phyloP scores from a whole-genome alignment of 2,329 filamentous ascomycete genomes.

The Seiridium cupressi region DNA sequence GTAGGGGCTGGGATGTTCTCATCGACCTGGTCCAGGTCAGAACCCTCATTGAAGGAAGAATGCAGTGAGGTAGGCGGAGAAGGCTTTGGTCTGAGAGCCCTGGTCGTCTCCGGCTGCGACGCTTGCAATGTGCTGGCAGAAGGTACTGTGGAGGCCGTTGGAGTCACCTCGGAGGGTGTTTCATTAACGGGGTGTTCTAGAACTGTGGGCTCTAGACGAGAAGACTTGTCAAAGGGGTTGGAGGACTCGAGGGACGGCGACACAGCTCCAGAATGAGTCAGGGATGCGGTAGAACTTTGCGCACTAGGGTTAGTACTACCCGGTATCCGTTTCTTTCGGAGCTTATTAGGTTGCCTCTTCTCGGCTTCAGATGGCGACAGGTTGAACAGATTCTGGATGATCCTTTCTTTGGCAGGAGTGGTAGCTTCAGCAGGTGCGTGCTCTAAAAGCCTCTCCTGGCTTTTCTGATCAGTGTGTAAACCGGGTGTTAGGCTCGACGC shows the following conservation, averaged over 20 bases:
- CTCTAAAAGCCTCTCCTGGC: conserved; percentile 48
- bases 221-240: conserved; percentile 43
- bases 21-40: conserved; percentile 73
- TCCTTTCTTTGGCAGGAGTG: conserved; percentile 66
- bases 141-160: conserved; percentile 44
- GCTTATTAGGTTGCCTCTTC: conserved; percentile 79
- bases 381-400: conserved; percentile 68
- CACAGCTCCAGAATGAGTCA: conserved; percentile 46
- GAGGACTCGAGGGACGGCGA: conserved; percentile 45
- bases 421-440: conserved; percentile 31
- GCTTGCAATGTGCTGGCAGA: conserved; percentile 34
- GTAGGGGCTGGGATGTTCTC: conserved; percentile 36
- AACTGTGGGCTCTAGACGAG: conserved; percentile 16
- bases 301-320: conserved; percentile 81
- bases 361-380: conserved; percentile 64
- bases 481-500: conserved; percentile 25
- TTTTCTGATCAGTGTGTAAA: conserved; percentile 36
- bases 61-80: conserved; percentile 78
- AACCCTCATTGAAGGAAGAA: conserved; percentile 77
- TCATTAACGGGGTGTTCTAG: conserved; percentile 20
- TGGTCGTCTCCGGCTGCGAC: conserved; percentile 37
- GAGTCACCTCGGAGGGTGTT: conserved; percentile 43
- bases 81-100: conserved; percentile 60
- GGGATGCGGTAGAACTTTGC: conserved; percentile 82
- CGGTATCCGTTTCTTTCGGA: conserved; percentile 81